phyloP scores from a whole-genome alignment of 805 yeast genomes.

The Kuraishia capsulata region DNA sequence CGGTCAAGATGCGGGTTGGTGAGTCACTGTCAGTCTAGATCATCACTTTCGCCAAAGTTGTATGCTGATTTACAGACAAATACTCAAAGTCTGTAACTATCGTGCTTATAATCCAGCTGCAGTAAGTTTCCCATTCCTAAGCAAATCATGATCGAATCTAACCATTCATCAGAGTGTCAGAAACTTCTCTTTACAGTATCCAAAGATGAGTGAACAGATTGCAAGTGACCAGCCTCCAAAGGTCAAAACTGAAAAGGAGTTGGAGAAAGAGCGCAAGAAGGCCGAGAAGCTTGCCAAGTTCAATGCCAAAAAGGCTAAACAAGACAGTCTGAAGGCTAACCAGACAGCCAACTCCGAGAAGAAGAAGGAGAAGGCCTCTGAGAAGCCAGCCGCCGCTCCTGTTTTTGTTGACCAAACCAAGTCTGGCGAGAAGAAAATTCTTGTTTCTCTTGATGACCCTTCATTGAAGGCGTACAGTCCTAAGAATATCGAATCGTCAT shows the following conservation, averaged over 20 bases:
- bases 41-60: too few species aligned
- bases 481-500: slow-evolving; percentile 84
- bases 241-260: slow-evolving; percentile 58
- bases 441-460: slow-evolving; percentile 84
- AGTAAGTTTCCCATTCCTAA: too few species aligned
- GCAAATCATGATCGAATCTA: too few species aligned
- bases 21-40: too few species aligned
- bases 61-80: not conserved
- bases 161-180: not conserved
- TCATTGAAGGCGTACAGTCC: slow-evolving; percentile 93
- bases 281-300: slow-evolving; percentile 50
- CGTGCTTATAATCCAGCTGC: not conserved
- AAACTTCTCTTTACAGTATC: not conserved
- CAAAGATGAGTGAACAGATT: not conserved
- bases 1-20: too few species aligned
- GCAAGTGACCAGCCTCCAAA: slow-evolving; percentile 8
- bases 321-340: slow-evolving; percentile 47
- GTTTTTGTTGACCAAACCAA: slow-evolving; percentile 77
- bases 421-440: slow-evolving; percentile 85
- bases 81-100: not conserved
- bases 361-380: slow-evolving; percentile 56
- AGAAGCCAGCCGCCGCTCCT: slow-evolving; percentile 65
- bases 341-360: slow-evolving; percentile 31
- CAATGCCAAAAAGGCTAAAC: slow-evolving; percentile 73
- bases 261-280: slow-evolving; percentile 56